phyloP scores from a whole-genome alignment of 768 basidiomycete genomes.

The Serpula lacrymans region DNA sequence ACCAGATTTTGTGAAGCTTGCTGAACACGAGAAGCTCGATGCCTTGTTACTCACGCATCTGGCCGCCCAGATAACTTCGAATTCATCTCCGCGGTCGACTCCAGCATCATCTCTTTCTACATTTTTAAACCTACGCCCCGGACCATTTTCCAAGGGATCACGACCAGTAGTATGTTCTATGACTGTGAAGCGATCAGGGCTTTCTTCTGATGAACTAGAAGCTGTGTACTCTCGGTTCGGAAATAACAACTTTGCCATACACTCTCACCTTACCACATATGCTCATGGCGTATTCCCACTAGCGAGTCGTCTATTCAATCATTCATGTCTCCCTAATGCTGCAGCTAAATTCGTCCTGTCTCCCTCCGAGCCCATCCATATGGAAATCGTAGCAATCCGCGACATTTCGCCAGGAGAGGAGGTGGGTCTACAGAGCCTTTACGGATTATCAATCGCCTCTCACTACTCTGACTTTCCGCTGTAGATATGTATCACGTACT shows the following conservation, averaged over 20 bases:
- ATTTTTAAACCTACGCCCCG: slow-evolving; percentile 46
- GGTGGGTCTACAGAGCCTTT: slow-evolving; percentile 35
- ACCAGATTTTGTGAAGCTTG: slow-evolving; percentile 43
- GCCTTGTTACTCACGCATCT: slow-evolving; percentile 63
- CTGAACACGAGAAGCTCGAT: slow-evolving; percentile 54
- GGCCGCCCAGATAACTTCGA: slow-evolving; percentile 37
- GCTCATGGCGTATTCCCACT: slow-evolving; percentile 76
- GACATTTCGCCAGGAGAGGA: slow-evolving; percentile 60
- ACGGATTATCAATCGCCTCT: background rate
- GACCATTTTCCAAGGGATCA: slow-evolving; percentile 23
- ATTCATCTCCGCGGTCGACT: slow-evolving; percentile 10
- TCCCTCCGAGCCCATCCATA: slow-evolving; percentile 35
- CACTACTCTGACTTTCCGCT: background rate
- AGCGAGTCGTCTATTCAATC: slow-evolving; percentile 80
- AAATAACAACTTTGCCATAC: slow-evolving; percentile 80
- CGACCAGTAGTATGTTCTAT: slow-evolving; percentile 34
- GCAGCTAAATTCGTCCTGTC: slow-evolving; percentile 54
- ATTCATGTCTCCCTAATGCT: slow-evolving; percentile 76
- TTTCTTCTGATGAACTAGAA: slow-evolving; percentile 17
- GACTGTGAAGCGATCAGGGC: slow-evolving; percentile 13
- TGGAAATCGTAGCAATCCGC: slow-evolving; percentile 66
- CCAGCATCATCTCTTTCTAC: slow-evolving; percentile 25
- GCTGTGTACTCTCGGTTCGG: slow-evolving; percentile 58
- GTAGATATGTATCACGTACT: slow-evolving; percentile 72
- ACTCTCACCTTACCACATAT: slow-evolving; percentile 65